Conservation (phyloP, 345 rosid genomes). For the Eucalyptus melliodora region DNA sequence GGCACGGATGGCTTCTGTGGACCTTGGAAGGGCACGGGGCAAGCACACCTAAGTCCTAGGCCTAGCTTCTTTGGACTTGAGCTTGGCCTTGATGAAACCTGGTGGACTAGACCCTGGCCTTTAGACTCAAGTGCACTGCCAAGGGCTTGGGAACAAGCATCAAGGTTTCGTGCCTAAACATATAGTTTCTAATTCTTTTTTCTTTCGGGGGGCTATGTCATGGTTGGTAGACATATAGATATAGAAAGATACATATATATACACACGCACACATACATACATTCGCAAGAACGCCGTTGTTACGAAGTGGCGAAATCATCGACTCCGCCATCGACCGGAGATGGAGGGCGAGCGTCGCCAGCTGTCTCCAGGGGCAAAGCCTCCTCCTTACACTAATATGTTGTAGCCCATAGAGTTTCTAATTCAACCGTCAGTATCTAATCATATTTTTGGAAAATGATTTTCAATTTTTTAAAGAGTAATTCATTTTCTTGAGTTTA, state of each 20-base stretch:
- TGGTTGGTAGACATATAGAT: no score
- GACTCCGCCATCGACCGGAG: no score
- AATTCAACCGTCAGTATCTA: not conserved
- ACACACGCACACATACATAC: no score
- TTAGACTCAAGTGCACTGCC: not conserved
- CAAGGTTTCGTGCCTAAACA: not conserved
- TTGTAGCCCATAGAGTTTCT: not conserved
- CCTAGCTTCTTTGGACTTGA: accelerated
- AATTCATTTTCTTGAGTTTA: not conserved
- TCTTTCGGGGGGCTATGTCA: no score
- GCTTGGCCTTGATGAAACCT: not conserved
- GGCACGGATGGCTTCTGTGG: not conserved
- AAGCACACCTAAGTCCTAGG: not conserved
- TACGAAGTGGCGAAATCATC: no score
- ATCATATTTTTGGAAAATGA: not conserved
- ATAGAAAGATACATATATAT: no score
- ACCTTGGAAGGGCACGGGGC: accelerated
- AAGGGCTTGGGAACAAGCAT: not conserved
- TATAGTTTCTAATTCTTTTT: not conserved
- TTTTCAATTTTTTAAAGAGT: not conserved
- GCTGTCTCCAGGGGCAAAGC: no score
- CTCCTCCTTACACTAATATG: no score
- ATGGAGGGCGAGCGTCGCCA: no score
- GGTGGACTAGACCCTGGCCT: not conserved
- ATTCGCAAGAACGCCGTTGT: no score